Percentiles rank a stretch among this genome's conserved stretches.
Evolutionary conservation across 1,139 yeast genomes (phyloP).

Genomic region (Meyerozyma sp.): DNA sequence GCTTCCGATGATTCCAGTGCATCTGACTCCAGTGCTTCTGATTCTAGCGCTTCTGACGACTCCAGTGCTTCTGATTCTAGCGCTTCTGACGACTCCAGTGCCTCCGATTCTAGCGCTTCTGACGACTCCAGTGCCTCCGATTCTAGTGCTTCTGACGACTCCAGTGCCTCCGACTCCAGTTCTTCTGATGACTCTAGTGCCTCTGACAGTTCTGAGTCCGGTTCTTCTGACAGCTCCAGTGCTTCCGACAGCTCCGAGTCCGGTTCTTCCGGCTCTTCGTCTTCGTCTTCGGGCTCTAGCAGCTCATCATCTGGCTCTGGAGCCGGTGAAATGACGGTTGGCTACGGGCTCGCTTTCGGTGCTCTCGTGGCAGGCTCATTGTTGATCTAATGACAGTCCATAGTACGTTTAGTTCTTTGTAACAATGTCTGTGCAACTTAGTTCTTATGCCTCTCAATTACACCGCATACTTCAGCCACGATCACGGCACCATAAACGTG

Average conservation of each 20-base stretch:
- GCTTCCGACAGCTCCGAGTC: slow-evolving; percentile 1
- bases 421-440: not conserved
- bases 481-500: too few species aligned
- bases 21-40: not conserved
- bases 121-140: not conserved
- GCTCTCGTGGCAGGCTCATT: slow-evolving; percentile 1
- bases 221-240: not conserved
- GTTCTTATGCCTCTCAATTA: not conserved
- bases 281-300: not conserved
- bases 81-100: not conserved
- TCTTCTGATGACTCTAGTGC: not conserved
- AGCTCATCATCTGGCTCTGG: not conserved
- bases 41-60: not conserved
- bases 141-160: not conserved
- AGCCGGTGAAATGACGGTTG: not conserved
- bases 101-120: not conserved
- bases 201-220: slow-evolving; percentile 1
- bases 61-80: not conserved
- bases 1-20: slow-evolving; percentile 1
- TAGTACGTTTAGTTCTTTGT: not conserved
- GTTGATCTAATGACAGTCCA: not conserved
- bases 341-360: not conserved
- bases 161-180: not conserved
- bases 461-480: too few species aligned
- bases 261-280: not conserved